A percentile compares a stretch with the other conserved stretches of the same genome.
phyloP scores from a whole-genome alignment of 1,139 yeast genomes.

The Ogataea hybrid region DNA sequence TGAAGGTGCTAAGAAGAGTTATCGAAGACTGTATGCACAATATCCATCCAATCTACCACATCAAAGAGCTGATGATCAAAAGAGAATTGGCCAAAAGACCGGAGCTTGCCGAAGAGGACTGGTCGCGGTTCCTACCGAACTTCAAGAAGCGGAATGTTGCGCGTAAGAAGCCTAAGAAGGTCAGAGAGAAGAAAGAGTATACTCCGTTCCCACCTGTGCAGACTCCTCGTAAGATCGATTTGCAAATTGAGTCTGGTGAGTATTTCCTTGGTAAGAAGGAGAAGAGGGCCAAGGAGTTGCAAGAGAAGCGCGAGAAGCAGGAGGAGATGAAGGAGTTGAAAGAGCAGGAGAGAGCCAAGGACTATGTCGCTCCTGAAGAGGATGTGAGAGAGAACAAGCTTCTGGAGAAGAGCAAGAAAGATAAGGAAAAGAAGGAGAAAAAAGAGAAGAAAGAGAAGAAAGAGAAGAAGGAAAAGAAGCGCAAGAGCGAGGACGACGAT shows the following conservation, averaged over 20 bases:
- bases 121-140: slow-evolving; percentile 96
- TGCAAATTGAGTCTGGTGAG: slow-evolving; percentile 98
- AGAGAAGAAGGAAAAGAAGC: slow-evolving; percentile 25
- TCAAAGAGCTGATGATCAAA: slow-evolving; percentile 96
- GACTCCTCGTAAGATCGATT: slow-evolving; percentile 94
- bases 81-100: slow-evolving; percentile 94
- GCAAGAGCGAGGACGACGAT: slow-evolving; percentile 18
- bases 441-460: slow-evolving; percentile 30
- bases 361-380: slow-evolving; percentile 84
- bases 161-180: slow-evolving; percentile 79
- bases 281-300: slow-evolving; percentile 67
- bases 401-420: slow-evolving; percentile 28
- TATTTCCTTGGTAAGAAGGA: slow-evolving; percentile 88
- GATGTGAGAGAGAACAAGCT: slow-evolving; percentile 33
- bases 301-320: slow-evolving; percentile 78
- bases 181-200: slow-evolving; percentile 78
- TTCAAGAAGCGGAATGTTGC: slow-evolving; percentile 96
- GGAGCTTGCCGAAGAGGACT: slow-evolving; percentile 91
- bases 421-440: slow-evolving; percentile 28
- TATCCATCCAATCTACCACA: slow-evolving; percentile 94
- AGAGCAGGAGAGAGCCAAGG: slow-evolving; percentile 72
- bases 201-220: slow-evolving; percentile 99
- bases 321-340: slow-evolving; percentile 64
- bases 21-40: slow-evolving; percentile 98
- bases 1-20: slow-evolving; percentile 88